Percentiles rank a stretch among this genome's conserved stretches.
Conservation (phyloP, 441 rosid species). For the Adansonia gregorii region DNA sequence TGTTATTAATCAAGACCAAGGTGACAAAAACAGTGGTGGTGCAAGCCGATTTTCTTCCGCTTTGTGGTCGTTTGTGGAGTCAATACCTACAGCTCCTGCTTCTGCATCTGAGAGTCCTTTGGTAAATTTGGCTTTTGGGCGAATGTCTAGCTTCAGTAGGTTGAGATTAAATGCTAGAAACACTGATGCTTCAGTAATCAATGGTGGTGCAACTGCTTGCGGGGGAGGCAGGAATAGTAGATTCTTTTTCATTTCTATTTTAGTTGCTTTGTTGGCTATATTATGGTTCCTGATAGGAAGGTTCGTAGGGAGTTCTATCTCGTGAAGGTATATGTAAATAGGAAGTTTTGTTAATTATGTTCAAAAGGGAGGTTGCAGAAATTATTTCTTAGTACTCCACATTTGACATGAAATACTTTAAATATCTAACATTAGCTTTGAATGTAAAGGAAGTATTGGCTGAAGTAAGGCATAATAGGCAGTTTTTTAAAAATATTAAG, state of each 20-base stretch:
- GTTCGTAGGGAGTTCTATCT: slow-evolving; percentile 42
- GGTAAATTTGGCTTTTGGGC: slow-evolving; percentile 67
- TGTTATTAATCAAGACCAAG: slow-evolving; percentile 42
- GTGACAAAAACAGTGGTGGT: slow-evolving; percentile 36
- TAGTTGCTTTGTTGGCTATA: slow-evolving; percentile 69
- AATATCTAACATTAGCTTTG: slow-evolving; percentile 19
- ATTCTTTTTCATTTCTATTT: slow-evolving; percentile 50
- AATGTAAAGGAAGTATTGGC: background rate
- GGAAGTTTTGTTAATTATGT: slow-evolving; percentile 14
- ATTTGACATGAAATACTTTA: slow-evolving; percentile 2
- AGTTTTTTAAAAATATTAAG: too few relatives aligned
- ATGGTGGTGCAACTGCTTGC: slow-evolving; percentile 37
- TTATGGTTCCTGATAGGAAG: slow-evolving; percentile 64
- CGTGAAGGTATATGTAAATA: slow-evolving; percentile 30
- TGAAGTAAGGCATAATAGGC: slow-evolving; percentile 2
- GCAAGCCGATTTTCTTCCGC: slow-evolving; percentile 60
- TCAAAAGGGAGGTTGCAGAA: background rate
- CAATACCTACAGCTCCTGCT: slow-evolving; percentile 84
- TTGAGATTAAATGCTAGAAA: slow-evolving; percentile 49
- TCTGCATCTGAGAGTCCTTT: slow-evolving; percentile 75
- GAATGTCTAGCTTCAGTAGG: slow-evolving; percentile 84
- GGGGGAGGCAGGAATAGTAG: slow-evolving; percentile 46
- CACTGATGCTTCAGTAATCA: slow-evolving; percentile 31
- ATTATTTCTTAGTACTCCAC: background rate
- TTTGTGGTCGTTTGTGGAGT: slow-evolving; percentile 74